A percentile compares a stretch with the other conserved stretches of the same genome.
Evolutionary conservation across 441 rosid species (phyloP).

Genomic region (Capsella rubella): DNA sequence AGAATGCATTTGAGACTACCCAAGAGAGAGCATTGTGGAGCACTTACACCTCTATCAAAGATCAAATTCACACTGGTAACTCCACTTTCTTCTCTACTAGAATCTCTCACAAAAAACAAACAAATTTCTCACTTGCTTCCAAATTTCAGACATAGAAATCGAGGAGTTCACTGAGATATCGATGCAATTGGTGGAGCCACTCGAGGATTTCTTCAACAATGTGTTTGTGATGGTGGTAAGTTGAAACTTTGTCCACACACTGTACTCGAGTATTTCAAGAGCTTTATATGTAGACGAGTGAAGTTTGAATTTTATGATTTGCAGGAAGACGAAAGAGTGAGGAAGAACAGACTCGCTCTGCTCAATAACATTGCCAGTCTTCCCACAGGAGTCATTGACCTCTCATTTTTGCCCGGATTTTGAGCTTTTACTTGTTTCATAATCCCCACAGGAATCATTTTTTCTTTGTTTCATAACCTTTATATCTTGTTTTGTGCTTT

Average conservation of each 20-base stretch:
- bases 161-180: constrained; percentile 82
- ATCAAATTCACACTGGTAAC: constrained; percentile 71
- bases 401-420: constrained; percentile 89
- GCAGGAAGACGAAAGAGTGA: constrained; percentile 85
- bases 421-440: constrained; percentile 42
- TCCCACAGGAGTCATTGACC: constrained; percentile 82
- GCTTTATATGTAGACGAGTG: neutral
- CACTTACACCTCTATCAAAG: constrained; percentile 58
- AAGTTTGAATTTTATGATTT: constrained; percentile 1
- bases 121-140: neutral
- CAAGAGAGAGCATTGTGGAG: constrained; percentile 86
- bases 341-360: constrained; percentile 82
- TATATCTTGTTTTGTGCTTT: neutral
- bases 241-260: constrained; percentile 21
- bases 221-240: constrained; percentile 99
- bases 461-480: neutral
- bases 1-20: constrained; percentile 69
- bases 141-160: constrained; percentile 65
- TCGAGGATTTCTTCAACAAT: constrained; percentile 86
- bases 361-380: constrained; percentile 80
- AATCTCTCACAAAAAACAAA: constrained; percentile 1
- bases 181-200: constrained; percentile 69
- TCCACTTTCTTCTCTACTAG: constrained; percentile 20
- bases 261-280: neutral
- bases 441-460: neutral